Percentiles rank a stretch among this genome's conserved stretches.
Evolutionary conservation across 202 grass and related monocot species (phyloP).

Genomic region (Setaria italica): DNA sequence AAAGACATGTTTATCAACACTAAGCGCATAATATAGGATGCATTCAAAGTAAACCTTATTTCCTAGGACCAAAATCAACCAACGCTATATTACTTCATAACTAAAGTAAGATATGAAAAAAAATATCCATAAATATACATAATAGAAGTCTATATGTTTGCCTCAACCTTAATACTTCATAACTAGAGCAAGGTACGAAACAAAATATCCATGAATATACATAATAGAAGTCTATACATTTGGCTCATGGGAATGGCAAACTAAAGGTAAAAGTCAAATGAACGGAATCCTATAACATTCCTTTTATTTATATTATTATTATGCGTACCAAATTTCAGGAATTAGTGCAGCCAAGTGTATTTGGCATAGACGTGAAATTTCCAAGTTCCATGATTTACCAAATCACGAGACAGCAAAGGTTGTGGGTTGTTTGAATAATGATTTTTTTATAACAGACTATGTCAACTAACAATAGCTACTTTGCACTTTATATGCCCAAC

Average conservation of each 20-base stretch:
- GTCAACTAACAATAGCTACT: not conserved
- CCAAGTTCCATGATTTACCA: not conserved
- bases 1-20: not conserved
- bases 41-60: not conserved
- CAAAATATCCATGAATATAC: not conserved
- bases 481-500: not conserved
- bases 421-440: not conserved
- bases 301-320: not conserved
- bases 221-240: not conserved
- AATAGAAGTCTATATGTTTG: not conserved
- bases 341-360: not conserved
- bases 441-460: not conserved
- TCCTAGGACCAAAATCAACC: not conserved
- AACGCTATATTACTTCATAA: not conserved
- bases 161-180: not conserved
- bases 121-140: not conserved
- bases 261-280: not conserved
- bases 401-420: not conserved
- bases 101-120: not conserved
- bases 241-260: not conserved
- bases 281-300: not conserved
- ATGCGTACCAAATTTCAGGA: not conserved
- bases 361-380: conserved; percentile 5
- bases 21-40: not conserved
- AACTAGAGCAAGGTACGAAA: not conserved